Percentiles rank a stretch among this genome's conserved stretches.
Evolutionary conservation across 345 rosid species (phyloP).

Genomic region (Populus alba): DNA sequence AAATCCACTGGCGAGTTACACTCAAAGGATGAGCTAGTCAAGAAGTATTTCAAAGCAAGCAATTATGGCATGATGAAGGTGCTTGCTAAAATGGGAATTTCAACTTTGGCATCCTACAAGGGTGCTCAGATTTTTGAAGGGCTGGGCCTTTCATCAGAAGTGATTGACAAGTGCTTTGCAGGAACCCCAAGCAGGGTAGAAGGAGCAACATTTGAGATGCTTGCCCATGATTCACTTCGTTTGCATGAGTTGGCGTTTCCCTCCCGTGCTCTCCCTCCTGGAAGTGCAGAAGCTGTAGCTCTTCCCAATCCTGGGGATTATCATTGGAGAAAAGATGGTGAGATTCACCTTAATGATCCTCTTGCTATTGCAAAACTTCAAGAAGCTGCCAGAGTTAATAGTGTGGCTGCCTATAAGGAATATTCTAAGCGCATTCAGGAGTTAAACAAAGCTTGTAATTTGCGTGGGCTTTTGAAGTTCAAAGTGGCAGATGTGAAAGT

Average conservation of each 20-base stretch:
- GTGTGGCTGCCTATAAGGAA: slow-evolving; percentile 93
- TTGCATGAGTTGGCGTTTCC: slow-evolving; percentile 96
- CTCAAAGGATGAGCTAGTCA: slow-evolving; percentile 82
- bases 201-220: slow-evolving; percentile 99
- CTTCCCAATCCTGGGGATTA: slow-evolving; percentile 94
- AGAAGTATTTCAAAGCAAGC: slow-evolving; percentile 95
- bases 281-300: slow-evolving; percentile 95
- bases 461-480: slow-evolving; percentile 90
- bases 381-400: slow-evolving; percentile 87
- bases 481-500: slow-evolving; percentile 60
- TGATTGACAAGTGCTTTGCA: slow-evolving; percentile 93
- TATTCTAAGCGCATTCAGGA: slow-evolving; percentile 89
- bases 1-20: slow-evolving; percentile 76
- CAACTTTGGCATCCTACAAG: slow-evolving; percentile 96
- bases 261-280: slow-evolving; percentile 60
- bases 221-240: slow-evolving; percentile 78
- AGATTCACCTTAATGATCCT: slow-evolving; percentile 95
- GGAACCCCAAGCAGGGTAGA: slow-evolving; percentile 99
- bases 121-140: slow-evolving; percentile 99
- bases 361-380: slow-evolving; percentile 93
- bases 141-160: slow-evolving; percentile 92
- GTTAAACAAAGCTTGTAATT: slow-evolving; percentile 81
- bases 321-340: slow-evolving; percentile 98
- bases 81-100: slow-evolving; percentile 99
- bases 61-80: slow-evolving; percentile 99